Conservation (phyloP, 2,329 filamentous ascomycete species). For the Neonectria hederae region DNA sequence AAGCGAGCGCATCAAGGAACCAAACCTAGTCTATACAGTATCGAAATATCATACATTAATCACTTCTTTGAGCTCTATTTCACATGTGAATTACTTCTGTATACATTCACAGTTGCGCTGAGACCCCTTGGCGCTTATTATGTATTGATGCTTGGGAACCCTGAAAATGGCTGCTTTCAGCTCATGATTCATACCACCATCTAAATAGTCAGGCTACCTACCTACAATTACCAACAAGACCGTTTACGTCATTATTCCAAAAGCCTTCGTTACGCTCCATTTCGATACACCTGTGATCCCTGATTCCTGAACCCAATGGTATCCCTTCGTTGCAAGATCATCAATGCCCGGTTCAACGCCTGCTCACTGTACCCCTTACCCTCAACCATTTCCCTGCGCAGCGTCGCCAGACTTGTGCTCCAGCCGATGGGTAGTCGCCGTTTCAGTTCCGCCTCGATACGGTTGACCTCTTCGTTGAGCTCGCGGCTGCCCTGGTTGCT, state of each 20-base stretch:
- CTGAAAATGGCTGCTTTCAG: conserved; percentile 2
- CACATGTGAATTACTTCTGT: neutral
- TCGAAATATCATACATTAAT: neutral
- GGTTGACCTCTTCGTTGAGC: conserved; percentile 87
- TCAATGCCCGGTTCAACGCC: conserved; percentile 82
- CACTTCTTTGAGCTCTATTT: neutral
- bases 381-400: conserved; percentile 91
- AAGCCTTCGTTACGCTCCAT: conserved; percentile 64
- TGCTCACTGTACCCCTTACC: conserved; percentile 90
- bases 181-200: conserved; percentile 38
- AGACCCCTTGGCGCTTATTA: too few species aligned
- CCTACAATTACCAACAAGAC: conserved; percentile 24
- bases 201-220: conserved; percentile 23
- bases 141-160: neutral
- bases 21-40: neutral
- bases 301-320: conserved; percentile 85
- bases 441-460: conserved; percentile 89
- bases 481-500: conserved; percentile 85
- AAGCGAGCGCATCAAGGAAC: neutral
- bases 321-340: conserved; percentile 87
- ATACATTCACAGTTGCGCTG: neutral
- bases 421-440: conserved; percentile 91
- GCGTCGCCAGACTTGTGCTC: conserved; percentile 87
- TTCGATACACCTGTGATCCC: conserved; percentile 78
- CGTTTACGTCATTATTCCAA: conserved; percentile 28